Base-by-base conservation (phyloP, 768 basidiomycete genomes). In the Daedalea quercina region DNA sequence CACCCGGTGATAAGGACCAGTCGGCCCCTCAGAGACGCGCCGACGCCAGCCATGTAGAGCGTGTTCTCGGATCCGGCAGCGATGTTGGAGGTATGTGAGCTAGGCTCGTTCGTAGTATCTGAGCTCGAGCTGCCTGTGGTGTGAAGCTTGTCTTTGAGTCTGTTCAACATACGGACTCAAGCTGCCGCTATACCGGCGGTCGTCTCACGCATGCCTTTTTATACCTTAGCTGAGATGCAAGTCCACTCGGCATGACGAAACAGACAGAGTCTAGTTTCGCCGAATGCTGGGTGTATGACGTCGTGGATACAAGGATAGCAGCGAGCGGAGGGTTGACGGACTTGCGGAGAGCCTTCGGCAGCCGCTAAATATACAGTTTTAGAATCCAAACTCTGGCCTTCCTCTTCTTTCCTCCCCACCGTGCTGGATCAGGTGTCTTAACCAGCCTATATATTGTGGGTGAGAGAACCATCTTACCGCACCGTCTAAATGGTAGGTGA, bases 1-100 rank as follows among this genome's bases (percentile, higher is more conserved):
- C 64, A 65, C 28, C 71, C 71, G 2, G 71, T 72, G 25, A 72
- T 69, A 9, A 72, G 59, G 1, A 63, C 69, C 11, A 72, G 61
- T 52, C 67, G 71, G 31, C 66, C 67, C n/a, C 62, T 52, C 11
- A 68, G 57, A 25, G 59, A 34, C n/a, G 41, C 19, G 22, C 43
- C 51, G 31, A 44, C 17, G 43, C 28, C 43, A 41, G 51, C 15
- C 51, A 52, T 52, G 24, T 44, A 11, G 44, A 23, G 20, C 44
- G 24, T 23, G 44, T 44, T 44, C 23, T 44, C 37, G 37, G 37
- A 40, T 40, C 15, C 37, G 15, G 13, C 13, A 40, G 37, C 17
- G 37, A 15, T 40, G 28, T 31, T 31, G 28, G 28, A 6, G 4
- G 28, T 31, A 31, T 11, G 6, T 31, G 28, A 4, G 11, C 28